Evolutionary conservation across 129 eudicot genomes (phyloP).

Genomic region (Centrapalus pauciflorus): DNA sequence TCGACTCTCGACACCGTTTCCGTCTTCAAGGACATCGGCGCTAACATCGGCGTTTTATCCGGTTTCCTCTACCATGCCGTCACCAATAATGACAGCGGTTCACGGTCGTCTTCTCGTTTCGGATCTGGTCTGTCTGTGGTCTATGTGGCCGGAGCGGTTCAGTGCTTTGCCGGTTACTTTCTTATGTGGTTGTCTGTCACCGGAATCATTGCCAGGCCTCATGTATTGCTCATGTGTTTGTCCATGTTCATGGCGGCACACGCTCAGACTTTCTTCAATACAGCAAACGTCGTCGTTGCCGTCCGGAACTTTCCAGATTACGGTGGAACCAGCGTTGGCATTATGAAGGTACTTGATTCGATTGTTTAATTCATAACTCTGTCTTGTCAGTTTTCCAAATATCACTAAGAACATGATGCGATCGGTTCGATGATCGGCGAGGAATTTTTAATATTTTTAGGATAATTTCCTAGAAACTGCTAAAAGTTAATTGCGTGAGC

Average conservation of each 20-base stretch:
- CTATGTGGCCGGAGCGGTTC: constrained; percentile 61
- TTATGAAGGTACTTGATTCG: constrained; percentile 68
- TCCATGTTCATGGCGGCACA: constrained; percentile 83
- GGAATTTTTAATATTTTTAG: too few species aligned
- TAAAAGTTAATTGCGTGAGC: too few species aligned
- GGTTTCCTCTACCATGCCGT: constrained; percentile 69
- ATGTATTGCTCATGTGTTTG: constrained; percentile 55
- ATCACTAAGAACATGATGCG: too few species aligned
- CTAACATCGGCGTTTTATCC: constrained; percentile 80
- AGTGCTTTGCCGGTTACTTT: constrained; percentile 68
- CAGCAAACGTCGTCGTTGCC: constrained; percentile 69
- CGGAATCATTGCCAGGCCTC: constrained; percentile 47
- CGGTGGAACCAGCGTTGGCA: constrained; percentile 76
- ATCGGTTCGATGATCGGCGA: too few species aligned
- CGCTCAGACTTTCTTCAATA: constrained; percentile 86
- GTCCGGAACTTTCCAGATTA: constrained; percentile 71
- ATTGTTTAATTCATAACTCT: neutral
- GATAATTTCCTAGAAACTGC: neutral
- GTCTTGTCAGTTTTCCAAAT: too few species aligned
- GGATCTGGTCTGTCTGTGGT: constrained; percentile 59
- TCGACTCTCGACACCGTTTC: constrained; percentile 85
- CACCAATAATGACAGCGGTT: neutral
- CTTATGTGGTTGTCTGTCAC: constrained; percentile 67
- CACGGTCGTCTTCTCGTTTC: neutral
- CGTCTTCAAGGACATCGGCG: constrained; percentile 94